Evolutionary conservation across 441 rosid genomes (phyloP).

Genomic region (Syzygium syzygioides): DNA sequence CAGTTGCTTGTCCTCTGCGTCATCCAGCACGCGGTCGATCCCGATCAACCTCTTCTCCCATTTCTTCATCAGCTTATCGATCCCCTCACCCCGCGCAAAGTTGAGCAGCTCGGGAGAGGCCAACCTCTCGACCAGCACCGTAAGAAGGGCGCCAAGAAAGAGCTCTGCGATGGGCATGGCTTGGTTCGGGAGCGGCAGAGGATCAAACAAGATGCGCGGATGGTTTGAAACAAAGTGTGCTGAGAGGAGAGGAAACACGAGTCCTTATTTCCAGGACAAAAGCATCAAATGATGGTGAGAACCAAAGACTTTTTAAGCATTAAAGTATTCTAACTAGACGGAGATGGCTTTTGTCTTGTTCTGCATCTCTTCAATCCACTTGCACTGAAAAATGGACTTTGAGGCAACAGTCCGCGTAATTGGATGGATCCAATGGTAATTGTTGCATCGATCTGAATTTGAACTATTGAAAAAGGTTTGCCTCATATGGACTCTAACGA

Average conservation of each 20-base stretch:
- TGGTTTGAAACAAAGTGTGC: not conserved
- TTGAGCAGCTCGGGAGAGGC: not conserved
- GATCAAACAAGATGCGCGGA: not conserved
- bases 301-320: not conserved
- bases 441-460: too few relatives aligned
- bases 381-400: too few relatives aligned
- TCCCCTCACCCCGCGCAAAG: not conserved
- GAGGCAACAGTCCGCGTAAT: too few relatives aligned
- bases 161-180: not conserved
- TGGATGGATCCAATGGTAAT: too few relatives aligned
- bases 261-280: not conserved
- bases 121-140: not conserved
- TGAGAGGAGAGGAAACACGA: not conserved
- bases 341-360: too few relatives aligned
- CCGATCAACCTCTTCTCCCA: not conserved
- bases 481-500: too few relatives aligned
- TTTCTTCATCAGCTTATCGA: rapidly evolving
- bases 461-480: too few relatives aligned
- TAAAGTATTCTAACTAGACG: too few relatives aligned
- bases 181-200: not conserved
- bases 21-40: not conserved
- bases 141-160: not conserved
- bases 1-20: not conserved
- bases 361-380: too few relatives aligned
- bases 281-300: not conserved